Conservation (phyloP, 2,329 filamentous ascomycete genomes). For the Clonostachys rhizophaga region DNA sequence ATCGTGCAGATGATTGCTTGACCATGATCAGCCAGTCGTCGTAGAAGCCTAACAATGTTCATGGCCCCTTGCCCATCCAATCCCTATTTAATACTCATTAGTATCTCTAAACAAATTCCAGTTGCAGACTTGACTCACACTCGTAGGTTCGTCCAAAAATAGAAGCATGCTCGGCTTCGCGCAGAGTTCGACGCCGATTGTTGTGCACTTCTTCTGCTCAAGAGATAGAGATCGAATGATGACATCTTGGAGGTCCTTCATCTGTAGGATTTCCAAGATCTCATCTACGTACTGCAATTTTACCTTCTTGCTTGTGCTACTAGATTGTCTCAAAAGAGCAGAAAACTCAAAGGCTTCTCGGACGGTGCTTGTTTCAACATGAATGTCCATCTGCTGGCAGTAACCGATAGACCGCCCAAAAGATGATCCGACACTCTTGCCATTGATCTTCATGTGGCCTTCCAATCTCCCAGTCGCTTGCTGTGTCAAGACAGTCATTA, state of each 20-base stretch:
- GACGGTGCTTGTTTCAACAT: constrained; percentile 49
- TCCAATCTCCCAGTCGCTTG: constrained; percentile 47
- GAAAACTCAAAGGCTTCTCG: constrained; percentile 49
- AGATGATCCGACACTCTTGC: constrained; percentile 54
- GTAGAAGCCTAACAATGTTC: constrained; percentile 35
- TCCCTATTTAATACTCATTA: constrained; percentile 22
- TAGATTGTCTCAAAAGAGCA: constrained; percentile 51
- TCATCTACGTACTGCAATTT: constrained; percentile 60
- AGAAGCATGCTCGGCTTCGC: constrained; percentile 47
- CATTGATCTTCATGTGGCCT: constrained; percentile 64
- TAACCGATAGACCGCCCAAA: constrained; percentile 65
- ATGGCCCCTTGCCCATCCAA: constrained; percentile 4
- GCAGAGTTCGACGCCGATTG: constrained; percentile 48
- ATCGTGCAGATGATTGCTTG: constrained; percentile 52
- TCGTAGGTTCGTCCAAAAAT: constrained; percentile 76
- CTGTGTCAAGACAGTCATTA: constrained; percentile 4
- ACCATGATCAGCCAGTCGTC: constrained; percentile 51
- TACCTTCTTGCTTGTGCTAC: constrained; percentile 44
- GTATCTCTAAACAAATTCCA: not conserved
- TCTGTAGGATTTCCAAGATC: constrained; percentile 61
- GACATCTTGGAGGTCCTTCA: constrained; percentile 62
- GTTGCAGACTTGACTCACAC: constrained; percentile 45
- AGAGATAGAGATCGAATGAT: constrained; percentile 52
- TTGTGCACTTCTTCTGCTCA: constrained; percentile 42
- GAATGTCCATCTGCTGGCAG: constrained; percentile 60